Percentiles rank a stretch among this genome's conserved stretches.
Conservation (phyloP, 1,139 yeast genomes). For the Scheffersomyces cryptocercus region DNA sequence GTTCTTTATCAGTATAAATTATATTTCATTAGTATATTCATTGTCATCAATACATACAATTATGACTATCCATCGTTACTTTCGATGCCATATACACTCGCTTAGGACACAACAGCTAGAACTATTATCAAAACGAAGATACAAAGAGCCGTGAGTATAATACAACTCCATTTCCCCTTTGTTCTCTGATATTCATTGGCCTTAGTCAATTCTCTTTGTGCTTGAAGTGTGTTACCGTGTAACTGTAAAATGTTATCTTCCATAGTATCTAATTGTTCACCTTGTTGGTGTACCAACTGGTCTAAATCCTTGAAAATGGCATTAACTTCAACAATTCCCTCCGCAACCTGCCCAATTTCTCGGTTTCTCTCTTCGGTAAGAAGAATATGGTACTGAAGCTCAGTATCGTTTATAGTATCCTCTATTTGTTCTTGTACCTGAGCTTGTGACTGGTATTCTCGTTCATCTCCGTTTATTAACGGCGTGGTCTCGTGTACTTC, state of each 20-base stretch:
- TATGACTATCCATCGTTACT: not conserved
- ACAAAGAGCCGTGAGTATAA: constrained; percentile 50
- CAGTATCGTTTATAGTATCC: constrained; percentile 53
- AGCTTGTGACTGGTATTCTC: constrained; percentile 19
- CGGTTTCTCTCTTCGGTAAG: constrained; percentile 72
- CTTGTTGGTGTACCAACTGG: constrained; percentile 77
- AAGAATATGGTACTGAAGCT: constrained; percentile 69
- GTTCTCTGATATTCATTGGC: constrained; percentile 76
- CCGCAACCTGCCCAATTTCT: constrained; percentile 70
- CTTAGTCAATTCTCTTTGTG: constrained; percentile 64
- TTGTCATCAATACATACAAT: too few species aligned
- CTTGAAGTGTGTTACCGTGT: constrained; percentile 68
- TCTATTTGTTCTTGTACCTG: constrained; percentile 38
- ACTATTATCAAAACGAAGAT: constrained; percentile 40
- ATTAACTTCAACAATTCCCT: constrained; percentile 81
- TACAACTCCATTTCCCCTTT: constrained; percentile 74
- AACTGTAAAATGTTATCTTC: constrained; percentile 74
- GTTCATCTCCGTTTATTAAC: constrained; percentile 17
- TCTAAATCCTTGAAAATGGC: constrained; percentile 82
- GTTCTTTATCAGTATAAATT: too few species aligned
- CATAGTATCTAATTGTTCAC: constrained; percentile 77
- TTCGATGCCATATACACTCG: too few species aligned
- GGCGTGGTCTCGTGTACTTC: constrained; percentile 27
- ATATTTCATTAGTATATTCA: too few species aligned
- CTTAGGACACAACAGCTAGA: constrained; percentile 28